Conservation (phyloP, 192 early-diverging fungal species). For the Podila minutissima region DNA sequence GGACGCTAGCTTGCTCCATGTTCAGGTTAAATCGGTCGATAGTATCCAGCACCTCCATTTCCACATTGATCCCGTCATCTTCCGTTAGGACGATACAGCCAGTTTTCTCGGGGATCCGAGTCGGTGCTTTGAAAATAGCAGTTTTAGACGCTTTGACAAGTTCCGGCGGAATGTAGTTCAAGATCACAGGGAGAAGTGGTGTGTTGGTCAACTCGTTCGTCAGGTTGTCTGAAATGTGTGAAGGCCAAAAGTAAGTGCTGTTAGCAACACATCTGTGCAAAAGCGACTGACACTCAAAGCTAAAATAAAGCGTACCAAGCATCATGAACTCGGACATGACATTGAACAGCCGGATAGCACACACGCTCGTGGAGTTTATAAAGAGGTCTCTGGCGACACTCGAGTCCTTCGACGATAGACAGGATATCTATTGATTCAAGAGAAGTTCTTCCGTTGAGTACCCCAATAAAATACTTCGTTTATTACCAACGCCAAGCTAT, state of each 20-base stretch:
- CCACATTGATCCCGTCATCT: constrained; percentile 57
- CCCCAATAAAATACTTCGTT: not conserved
- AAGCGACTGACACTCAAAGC: not conserved
- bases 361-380: constrained; percentile 13
- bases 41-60: constrained; percentile 41
- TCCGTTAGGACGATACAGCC: constrained; percentile 46
- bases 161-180: constrained; percentile 49
- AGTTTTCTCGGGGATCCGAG: constrained; percentile 27
- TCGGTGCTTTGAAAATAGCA: constrained; percentile 23
- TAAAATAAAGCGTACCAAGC: constrained; percentile 44
- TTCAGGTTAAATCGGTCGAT: constrained; percentile 54
- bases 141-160: constrained; percentile 29
- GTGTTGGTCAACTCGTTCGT: constrained; percentile 31
- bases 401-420: constrained; percentile 51
- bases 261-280: not conserved
- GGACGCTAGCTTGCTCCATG: constrained; percentile 55
- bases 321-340: constrained; percentile 64
- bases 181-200: constrained; percentile 52
- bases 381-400: constrained; percentile 38
- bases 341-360: constrained; percentile 54
- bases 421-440: constrained; percentile 41
- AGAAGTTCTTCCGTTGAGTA: too few species aligned
- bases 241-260: not conserved
- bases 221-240: constrained; percentile 46
- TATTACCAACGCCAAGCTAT: not conserved